Base-by-base conservation (phyloP, 2,329 filamentous ascomycete genomes). In the Venturia nashicola region DNA sequence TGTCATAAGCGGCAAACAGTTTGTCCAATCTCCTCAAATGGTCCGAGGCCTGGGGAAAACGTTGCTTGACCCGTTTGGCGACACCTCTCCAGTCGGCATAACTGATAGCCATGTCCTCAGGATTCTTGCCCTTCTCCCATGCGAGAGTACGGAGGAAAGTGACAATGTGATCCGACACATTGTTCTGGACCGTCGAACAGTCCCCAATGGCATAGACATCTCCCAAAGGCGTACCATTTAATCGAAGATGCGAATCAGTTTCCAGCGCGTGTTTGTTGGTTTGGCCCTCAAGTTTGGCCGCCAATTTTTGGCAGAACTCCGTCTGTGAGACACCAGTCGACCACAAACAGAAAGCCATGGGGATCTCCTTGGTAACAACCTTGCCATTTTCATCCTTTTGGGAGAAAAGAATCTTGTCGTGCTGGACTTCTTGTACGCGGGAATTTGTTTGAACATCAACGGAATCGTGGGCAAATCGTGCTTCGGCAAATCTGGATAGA, bases 171-270 rank as follows among this genome's bases (percentile, higher is more conserved):
- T 96, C 90, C 3, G 92, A 90, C 1, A 97, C 82, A 69, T 99
- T 99, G 79, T 99, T 99, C 72, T 99, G 95, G 0, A 99, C 93
- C 0, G 95, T 99, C 7, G 90, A 82, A 77, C 94, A 97, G 76
- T 99, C 94, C 16, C 94, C 94, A 67, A 99, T 91, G 59, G 92
- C 92, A 72, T 99, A 99, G 27, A 99, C 91, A 66, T 97, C 93
- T 44, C 94, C 94, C 0, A 97, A 77, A 0, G 94, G 94, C 0
- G 94, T 85, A 62, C 94, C 94, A 65, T 88, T 89, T 0, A 99
- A 79, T 48, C 94, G 90, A 9, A 97, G 86, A 72, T 99, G 93
- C 0, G 90, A 86, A 73, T 99, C 94, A 0, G 94, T 99, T 74
- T 97, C 94, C 9, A 99, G 82, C 2, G 95, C 94, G 72, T 94